A percentile compares a stretch with the other conserved stretches of the same genome.
These are phyloP conservation scores for Raphanus sativus DNA, from an alignment of 345 rosid genomes.

Conservation along the genomic window DNA sequence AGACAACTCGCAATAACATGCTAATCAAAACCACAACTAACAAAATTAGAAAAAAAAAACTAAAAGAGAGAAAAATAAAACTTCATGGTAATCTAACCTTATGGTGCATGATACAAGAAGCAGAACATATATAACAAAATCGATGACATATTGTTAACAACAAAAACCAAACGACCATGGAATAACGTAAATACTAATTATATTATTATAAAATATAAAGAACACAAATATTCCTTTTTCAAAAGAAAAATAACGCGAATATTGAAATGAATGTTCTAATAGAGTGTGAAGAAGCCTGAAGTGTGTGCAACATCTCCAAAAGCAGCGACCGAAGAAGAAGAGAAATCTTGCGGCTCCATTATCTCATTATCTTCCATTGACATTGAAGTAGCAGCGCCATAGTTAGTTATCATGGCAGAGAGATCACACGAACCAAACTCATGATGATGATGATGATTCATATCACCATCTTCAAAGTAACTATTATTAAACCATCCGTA, in stretches of 20 bases:
- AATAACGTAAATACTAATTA: slow-evolving; percentile 18
- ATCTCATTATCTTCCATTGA: background rate
- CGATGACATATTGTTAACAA: slow-evolving; percentile 11
- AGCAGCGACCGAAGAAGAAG: slow-evolving; percentile 35
- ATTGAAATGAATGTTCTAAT: slow-evolving; percentile 18
- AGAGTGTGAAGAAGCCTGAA: slow-evolving; percentile 38
- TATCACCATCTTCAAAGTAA: slow-evolving; percentile 30
- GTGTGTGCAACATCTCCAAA: slow-evolving; percentile 48
- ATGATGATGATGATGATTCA: background rate
- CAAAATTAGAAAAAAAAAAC: background rate
- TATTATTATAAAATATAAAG: slow-evolving; percentile 10
- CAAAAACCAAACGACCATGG: slow-evolving; percentile 16
- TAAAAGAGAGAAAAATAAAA: background rate
- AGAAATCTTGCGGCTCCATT: slow-evolving; percentile 36
- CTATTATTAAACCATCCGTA: slow-evolving; percentile 27
- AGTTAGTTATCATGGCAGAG: slow-evolving; percentile 51
- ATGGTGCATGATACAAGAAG: slow-evolving; percentile 25
- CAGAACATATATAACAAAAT: background rate
- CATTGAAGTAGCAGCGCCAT: slow-evolving; percentile 23
- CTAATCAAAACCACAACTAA: background rate
- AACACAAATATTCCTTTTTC: too few species aligned
- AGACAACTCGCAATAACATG: slow-evolving; percentile 25
- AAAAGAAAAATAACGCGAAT: background rate
- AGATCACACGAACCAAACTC: slow-evolving; percentile 55
- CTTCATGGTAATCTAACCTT: slow-evolving; percentile 20